phyloP scores from a whole-genome alignment of 176 grass and related monocot species.

The Juncus inflexus region DNA sequence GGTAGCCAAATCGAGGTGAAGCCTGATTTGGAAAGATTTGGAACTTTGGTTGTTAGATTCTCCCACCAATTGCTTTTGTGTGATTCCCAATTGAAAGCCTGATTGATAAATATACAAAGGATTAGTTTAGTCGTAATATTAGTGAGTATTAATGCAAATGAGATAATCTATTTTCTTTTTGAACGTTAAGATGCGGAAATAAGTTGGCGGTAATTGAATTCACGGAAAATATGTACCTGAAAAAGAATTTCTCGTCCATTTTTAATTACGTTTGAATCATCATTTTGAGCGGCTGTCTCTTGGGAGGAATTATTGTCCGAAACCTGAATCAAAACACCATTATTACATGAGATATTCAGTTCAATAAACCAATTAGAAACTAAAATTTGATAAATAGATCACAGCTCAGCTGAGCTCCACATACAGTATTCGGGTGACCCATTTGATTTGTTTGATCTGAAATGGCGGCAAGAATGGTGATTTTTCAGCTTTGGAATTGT shows the following conservation, averaged over 20 bases:
- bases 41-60: conserved; percentile 62
- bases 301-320: conserved; percentile 34
- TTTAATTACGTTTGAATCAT: conserved; percentile 48
- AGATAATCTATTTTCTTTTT: too few species aligned
- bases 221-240: conserved; percentile 42
- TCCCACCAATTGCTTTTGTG: conserved; percentile 85
- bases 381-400: neutral
- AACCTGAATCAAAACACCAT: conserved; percentile 32
- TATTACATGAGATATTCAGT: neutral
- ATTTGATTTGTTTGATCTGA: too few species aligned
- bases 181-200: neutral
- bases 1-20: conserved; percentile 89
- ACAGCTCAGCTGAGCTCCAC: too few species aligned
- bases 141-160: neutral
- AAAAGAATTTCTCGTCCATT: conserved; percentile 85
- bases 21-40: conserved; percentile 62
- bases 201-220: neutral
- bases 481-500: too few species aligned
- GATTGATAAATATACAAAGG: conserved; percentile 5
- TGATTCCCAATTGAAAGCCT: conserved; percentile 99
- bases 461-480: too few species aligned
- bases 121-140: neutral
- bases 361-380: conserved; percentile 2
- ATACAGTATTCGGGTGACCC: too few species aligned
- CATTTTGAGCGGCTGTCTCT: conserved; percentile 25